These are phyloP conservation scores for Blepharisma stoltei DNA, from an alignment of 73 alveolate species.

Conservation along the genomic window DNA sequence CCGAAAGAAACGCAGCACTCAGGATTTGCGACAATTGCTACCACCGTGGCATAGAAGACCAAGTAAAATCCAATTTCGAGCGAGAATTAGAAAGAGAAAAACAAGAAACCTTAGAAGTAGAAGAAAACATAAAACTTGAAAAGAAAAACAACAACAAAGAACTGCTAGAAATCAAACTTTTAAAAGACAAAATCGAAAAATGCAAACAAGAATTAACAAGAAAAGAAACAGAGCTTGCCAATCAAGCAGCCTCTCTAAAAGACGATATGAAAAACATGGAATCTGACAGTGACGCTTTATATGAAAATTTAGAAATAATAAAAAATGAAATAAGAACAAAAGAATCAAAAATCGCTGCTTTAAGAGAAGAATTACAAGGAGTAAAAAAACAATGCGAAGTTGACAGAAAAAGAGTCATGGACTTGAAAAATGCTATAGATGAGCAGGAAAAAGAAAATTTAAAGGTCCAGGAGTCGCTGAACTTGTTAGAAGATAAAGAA, in stretches of 20 bases:
- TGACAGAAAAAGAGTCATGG: background rate
- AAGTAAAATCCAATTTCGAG: slow-evolving; percentile 12
- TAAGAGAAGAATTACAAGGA: background rate
- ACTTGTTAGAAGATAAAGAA: background rate
- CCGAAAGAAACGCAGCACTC: background rate
- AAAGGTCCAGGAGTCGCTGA: background rate
- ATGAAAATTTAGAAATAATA: background rate
- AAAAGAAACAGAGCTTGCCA: background rate
- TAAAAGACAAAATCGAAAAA: slow-evolving; percentile 1
- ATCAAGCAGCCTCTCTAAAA: background rate
- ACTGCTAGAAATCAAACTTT: background rate
- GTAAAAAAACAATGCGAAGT: background rate
- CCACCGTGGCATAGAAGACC: background rate
- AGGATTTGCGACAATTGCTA: slow-evolving; percentile 21
- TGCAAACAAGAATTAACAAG: background rate
- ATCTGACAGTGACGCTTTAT: background rate
- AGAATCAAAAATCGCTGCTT: slow-evolving; percentile 9
- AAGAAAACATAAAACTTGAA: background rate
- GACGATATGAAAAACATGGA: slow-evolving; percentile 11
- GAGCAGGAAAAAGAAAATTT: slow-evolving; percentile 24
- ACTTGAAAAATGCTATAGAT: slow-evolving; percentile 4
- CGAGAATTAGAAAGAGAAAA: background rate
- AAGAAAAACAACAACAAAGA: background rate
- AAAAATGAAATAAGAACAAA: background rate
- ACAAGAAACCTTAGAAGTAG: background rate